phyloP scores from a whole-genome alignment of 2,329 filamentous ascomycete genomes.

The Aspergillus texensis region DNA sequence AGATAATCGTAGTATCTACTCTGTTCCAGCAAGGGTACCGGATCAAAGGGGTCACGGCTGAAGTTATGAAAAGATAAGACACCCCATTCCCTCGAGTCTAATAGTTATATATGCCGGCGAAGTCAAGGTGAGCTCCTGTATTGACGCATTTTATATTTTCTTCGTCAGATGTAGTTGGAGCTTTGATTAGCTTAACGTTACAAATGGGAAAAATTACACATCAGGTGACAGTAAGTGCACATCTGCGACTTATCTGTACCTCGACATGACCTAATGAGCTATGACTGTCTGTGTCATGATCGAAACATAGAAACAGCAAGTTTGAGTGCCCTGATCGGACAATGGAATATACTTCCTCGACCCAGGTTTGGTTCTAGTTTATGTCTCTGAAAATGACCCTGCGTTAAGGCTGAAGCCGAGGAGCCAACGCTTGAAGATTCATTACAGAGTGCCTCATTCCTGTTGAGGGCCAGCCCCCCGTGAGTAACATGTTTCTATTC shows the following conservation, averaged over 20 bases:
- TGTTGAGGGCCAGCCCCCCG: not conserved
- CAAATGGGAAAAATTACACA: not conserved
- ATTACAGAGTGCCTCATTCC: not conserved
- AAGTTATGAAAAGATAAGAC: no score
- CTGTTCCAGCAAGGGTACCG: no score
- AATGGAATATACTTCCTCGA: not conserved
- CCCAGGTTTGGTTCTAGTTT: not conserved
- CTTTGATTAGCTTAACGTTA: not conserved
- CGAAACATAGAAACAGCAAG: not conserved
- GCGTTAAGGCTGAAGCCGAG: not conserved
- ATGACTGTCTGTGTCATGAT: not conserved
- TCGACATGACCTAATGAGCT: not conserved
- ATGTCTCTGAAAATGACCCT: not conserved
- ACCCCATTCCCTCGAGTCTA: not conserved
- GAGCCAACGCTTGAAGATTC: not conserved
- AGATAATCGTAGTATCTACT: no score
- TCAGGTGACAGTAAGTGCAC: not conserved
- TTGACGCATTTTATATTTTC: not conserved
- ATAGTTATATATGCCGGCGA: not conserved
- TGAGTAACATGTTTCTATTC: not conserved
- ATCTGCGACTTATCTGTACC: not conserved
- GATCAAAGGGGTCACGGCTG: no score
- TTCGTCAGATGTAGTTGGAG: not conserved
- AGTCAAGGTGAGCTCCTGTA: not conserved
- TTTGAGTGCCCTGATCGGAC: not conserved